These are phyloP conservation scores for Aspergillus sp. DNA, from an alignment of 2,329 filamentous ascomycete species.

Conservation along the genomic window DNA sequence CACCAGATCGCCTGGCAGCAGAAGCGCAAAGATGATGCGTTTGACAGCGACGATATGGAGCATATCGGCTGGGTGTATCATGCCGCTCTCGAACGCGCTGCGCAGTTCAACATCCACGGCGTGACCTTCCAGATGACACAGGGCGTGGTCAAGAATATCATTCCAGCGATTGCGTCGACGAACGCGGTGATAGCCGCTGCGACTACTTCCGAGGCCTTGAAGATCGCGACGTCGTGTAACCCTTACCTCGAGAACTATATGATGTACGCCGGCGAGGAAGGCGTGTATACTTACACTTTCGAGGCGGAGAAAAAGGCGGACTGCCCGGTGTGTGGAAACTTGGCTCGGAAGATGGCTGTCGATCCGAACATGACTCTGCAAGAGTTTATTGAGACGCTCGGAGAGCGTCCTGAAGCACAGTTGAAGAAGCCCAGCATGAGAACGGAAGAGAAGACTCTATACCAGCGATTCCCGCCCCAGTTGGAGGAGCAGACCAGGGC, in stretches of 20 bases:
- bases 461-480: constrained; percentile 80
- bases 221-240: constrained; percentile 80
- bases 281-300: constrained; percentile 97
- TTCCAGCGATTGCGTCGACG: constrained; percentile 94
- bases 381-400: constrained; percentile 81
- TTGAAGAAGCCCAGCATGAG: constrained; percentile 90
- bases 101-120: constrained; percentile 85
- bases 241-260: constrained; percentile 91
- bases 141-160: constrained; percentile 98
- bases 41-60: constrained; percentile 94
- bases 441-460: constrained; percentile 77
- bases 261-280: constrained; percentile 98
- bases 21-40: constrained; percentile 74
- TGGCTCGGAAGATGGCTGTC: constrained; percentile 72
- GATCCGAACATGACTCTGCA: constrained; percentile 71
- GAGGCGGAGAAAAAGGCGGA: constrained; percentile 91
- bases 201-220: constrained; percentile 96
- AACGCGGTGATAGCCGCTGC: constrained; percentile 95
- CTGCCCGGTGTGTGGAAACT: constrained; percentile 88
- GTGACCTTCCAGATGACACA: constrained; percentile 96
- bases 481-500: constrained; percentile 80
- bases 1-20: constrained; percentile 97
- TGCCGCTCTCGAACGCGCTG: constrained; percentile 74
- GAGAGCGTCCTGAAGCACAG: constrained; percentile 81
- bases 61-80: constrained; percentile 97